Evolutionary conservation across 2,329 filamentous ascomycete species (phyloP).

Genomic region (Pseudogymnoascus sp.): DNA sequence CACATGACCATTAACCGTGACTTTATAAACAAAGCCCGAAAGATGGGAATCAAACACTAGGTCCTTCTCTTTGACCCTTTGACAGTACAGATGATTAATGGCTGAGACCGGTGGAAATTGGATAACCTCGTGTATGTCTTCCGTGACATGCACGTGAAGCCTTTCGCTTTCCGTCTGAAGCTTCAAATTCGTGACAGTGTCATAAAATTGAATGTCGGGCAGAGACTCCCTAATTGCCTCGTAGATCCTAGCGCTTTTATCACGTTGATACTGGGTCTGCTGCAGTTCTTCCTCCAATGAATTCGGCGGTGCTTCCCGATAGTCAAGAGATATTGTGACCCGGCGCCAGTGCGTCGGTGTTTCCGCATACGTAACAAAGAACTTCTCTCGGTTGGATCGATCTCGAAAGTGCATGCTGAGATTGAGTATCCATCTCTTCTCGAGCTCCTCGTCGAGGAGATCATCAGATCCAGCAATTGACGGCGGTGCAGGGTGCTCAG

Average conservation of each 20-base stretch:
- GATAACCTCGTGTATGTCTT: slow-evolving; percentile 85
- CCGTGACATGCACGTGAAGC: slow-evolving; percentile 94
- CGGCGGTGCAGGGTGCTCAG: slow-evolving; percentile 3
- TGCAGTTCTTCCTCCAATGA: slow-evolving; percentile 82
- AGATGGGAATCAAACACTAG: slow-evolving; percentile 85
- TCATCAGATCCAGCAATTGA: slow-evolving; percentile 31
- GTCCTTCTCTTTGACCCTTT: slow-evolving; percentile 62
- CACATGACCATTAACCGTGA: slow-evolving; percentile 57
- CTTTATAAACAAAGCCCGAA: slow-evolving; percentile 96
- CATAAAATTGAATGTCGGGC: slow-evolving; percentile 89
- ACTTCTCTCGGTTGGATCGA: slow-evolving; percentile 87
- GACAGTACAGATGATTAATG: slow-evolving; percentile 65
- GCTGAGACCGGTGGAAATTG: slow-evolving; percentile 68
- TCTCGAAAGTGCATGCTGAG: slow-evolving; percentile 98
- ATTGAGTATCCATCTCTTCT: slow-evolving; percentile 89
- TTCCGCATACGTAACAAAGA: slow-evolving; percentile 92
- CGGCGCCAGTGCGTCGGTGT: slow-evolving; percentile 72
- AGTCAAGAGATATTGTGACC: slow-evolving; percentile 91
- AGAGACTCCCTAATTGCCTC: slow-evolving; percentile 89
- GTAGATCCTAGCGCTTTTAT: slow-evolving; percentile 90
- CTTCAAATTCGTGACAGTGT: slow-evolving; percentile 92
- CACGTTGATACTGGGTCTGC: slow-evolving; percentile 72
- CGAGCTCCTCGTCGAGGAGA: slow-evolving; percentile 66
- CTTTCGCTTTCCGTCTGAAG: slow-evolving; percentile 81
- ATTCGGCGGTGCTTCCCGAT: slow-evolving; percentile 68